Base-by-base conservation (phyloP, 345 rosid genomes). In the Leavenworthia alabamica region DNA sequence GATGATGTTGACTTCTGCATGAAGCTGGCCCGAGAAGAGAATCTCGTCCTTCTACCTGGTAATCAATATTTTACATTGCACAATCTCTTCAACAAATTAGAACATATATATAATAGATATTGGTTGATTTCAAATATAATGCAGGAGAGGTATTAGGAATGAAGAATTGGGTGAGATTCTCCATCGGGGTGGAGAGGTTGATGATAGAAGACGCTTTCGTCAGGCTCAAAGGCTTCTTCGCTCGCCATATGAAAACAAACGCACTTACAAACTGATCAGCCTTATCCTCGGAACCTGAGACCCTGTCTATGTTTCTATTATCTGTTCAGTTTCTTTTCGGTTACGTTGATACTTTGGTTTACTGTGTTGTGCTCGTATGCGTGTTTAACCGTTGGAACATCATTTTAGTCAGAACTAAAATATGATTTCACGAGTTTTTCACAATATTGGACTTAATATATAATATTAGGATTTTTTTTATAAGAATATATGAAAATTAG, bases 11-110 rank as follows among this genome's bases (percentile, higher is more conserved):
- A 89, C 19, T 86, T 89, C 66, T 76, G 86, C 72, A 12, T 74
- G 66, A 80, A 79, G 76, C 78, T 86, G 37, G 80, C 73, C n/a
- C 71, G 49, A 44, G 91, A 89, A 66, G 91, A 86, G 62, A 84
- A 84, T 5, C 86, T 84, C 23, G 68, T 86, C 13, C 69, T 82
- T 75, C 50, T 86, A 32, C 94, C 96, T 14, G 93, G 93, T 82
- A 56, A 16, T 17, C 24, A 44, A 23, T 32, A 43, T 43, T 51
- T 29, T 27, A 37, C 10, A 13, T 14, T 6, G 17, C 14, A 37
- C 27, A 23, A 44, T 19, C 4, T 19, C 41, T 42, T n/a, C 40
- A 44, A 36, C 13, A 32, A 12, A 43, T n/a, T n/a, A n/a, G n/a
- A n/a, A n/a, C n/a, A n/a, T n/a, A n/a, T 20, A 20, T 20, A 20